phyloP scores from a whole-genome alignment of 208 protist genomes.

The Leishmania aethiopica region DNA sequence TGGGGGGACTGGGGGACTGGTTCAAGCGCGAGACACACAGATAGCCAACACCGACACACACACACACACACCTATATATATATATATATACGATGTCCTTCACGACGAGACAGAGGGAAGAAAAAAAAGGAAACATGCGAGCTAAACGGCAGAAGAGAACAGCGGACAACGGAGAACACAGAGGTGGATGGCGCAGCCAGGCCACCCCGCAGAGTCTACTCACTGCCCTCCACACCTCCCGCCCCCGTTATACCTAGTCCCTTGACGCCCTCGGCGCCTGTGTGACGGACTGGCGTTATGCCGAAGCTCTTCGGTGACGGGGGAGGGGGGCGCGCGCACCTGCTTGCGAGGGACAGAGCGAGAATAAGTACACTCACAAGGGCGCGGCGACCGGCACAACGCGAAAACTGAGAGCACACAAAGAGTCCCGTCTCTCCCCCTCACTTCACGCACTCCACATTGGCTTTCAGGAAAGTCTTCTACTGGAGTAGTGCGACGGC shows the following conservation, averaged over 20 bases:
- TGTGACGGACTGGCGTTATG: background rate
- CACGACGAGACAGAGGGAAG: background rate
- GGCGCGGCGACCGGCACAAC: background rate
- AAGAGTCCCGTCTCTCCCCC: background rate
- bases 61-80: background rate
- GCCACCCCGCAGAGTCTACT: background rate
- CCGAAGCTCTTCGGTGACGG: background rate
- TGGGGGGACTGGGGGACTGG: background rate
- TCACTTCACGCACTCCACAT: background rate
- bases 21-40: background rate
- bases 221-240: background rate
- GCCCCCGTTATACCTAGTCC: background rate
- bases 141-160: background rate
- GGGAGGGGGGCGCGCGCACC: background rate
- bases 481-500: conserved; percentile 8
- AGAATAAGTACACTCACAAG: background rate
- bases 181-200: background rate
- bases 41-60: background rate
- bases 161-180: background rate
- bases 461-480: background rate
- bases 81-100: background rate
- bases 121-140: background rate
- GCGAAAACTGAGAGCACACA: background rate
- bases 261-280: background rate
- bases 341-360: background rate